Conservation (phyloP, 768 basidiomycete species). For the Gloeopeniophorella convolvens region DNA sequence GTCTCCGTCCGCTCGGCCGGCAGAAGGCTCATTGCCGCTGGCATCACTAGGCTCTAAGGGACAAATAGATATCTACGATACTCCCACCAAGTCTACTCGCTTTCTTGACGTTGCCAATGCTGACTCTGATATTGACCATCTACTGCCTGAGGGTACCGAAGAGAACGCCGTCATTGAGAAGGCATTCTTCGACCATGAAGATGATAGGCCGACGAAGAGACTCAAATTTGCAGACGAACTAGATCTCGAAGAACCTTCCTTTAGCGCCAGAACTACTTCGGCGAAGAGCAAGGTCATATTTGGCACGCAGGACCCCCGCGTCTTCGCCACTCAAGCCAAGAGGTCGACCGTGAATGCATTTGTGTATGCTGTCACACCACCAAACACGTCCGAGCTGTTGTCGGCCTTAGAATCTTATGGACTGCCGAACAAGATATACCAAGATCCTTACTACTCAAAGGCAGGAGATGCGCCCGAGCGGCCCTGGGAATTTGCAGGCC, state of each 20-base stretch:
- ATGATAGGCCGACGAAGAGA: slow-evolving; percentile 15
- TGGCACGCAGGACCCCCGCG: slow-evolving; percentile 10
- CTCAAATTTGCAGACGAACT: slow-evolving; percentile 4
- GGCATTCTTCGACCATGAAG: slow-evolving; percentile 3
- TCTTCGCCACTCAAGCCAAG: slow-evolving; percentile 14
- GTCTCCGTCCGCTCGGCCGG: neutral
- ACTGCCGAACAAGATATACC: slow-evolving; percentile 59
- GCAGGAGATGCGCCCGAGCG: slow-evolving; percentile 58
- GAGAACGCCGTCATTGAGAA: slow-evolving; percentile 2
- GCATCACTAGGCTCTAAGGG: slow-evolving; percentile 1
- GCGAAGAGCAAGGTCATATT: neutral
- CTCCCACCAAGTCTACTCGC: neutral
- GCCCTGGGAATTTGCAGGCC: slow-evolving; percentile 74
- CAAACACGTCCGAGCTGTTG: slow-evolving; percentile 41
- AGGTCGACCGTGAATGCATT: slow-evolving; percentile 33
- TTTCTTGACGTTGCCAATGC: slow-evolving; percentile 1
- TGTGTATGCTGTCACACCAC: slow-evolving; percentile 45
- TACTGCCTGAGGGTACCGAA: neutral
- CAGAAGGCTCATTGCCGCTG: slow-evolving; percentile 7
- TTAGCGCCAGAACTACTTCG: neutral
- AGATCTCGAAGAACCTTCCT: neutral
- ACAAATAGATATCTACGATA: slow-evolving; percentile 5
- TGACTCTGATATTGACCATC: neutral
- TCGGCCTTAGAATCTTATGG: slow-evolving; percentile 39
- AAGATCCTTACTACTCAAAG: slow-evolving; percentile 74